These are phyloP conservation scores for Begonia masoniana DNA, from an alignment of 306 rosid species.

Conservation along the genomic window DNA sequence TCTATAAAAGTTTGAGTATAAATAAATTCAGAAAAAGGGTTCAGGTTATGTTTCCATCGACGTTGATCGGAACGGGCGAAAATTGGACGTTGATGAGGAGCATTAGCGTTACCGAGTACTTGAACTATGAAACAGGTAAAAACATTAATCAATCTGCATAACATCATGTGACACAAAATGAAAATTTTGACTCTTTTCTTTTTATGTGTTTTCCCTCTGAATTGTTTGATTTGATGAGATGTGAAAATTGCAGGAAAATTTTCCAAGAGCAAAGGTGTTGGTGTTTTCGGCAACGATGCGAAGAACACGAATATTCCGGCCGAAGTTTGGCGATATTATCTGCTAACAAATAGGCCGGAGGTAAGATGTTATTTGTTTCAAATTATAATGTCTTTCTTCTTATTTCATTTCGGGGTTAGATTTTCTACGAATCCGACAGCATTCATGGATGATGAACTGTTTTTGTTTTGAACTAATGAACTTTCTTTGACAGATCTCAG, in stretches of 20 bases:
- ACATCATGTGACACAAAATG: neutral
- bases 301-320: conserved; percentile 56
- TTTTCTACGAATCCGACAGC: no score
- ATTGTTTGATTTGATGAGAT: neutral
- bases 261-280: conserved; percentile 61
- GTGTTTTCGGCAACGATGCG: conserved; percentile 63
- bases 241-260: conserved; percentile 42
- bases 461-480: neutral
- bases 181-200: conserved; percentile 2
- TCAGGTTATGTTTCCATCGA: conserved; percentile 78
- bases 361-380: conserved; percentile 12
- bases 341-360: conserved; percentile 72
- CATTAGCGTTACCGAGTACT: conserved; percentile 61
- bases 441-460: no score
- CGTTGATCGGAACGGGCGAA: conserved; percentile 55
- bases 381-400: no score
- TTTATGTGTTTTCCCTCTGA: conserved; percentile 6
- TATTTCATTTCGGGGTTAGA: no score
- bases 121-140: conserved; percentile 69
- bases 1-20: neutral
- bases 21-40: neutral
- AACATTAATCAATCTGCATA: neutral
- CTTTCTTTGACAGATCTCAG: conserved; percentile 33
- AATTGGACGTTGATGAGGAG: conserved; percentile 73
- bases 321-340: conserved; percentile 74